These are phyloP conservation scores for Sporisorium reilianum DNA, from an alignment of 1,284 basidiomycete genomes.

Conservation along the genomic window DNA sequence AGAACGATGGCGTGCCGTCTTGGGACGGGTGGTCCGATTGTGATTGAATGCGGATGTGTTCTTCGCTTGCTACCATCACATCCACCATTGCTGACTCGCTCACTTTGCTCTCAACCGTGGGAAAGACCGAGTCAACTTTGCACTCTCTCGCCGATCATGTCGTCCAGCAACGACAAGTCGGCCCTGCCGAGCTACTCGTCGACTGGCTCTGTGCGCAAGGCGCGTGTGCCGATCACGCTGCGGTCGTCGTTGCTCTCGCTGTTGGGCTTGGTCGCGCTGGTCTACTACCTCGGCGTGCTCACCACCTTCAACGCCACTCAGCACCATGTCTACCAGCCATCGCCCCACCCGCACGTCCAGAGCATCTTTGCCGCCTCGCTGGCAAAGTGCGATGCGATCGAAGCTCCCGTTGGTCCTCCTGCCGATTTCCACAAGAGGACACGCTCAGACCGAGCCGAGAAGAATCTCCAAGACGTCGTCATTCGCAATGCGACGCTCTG, in stretches of 20 bases:
- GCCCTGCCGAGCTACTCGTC: slow-evolving; percentile 34
- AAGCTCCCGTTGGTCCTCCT: slow-evolving; percentile 71
- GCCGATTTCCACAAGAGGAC: slow-evolving; percentile 74
- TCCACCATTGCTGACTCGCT: not conserved
- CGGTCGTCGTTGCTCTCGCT: slow-evolving; percentile 31
- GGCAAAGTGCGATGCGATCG: slow-evolving; percentile 40
- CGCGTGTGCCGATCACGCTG: slow-evolving; percentile 12
- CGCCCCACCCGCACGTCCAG: slow-evolving; percentile 37
- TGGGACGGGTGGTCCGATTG: not conserved
- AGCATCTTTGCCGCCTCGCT: slow-evolving; percentile 31
- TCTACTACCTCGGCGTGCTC: slow-evolving; percentile 31
- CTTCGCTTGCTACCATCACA: slow-evolving; percentile 1
- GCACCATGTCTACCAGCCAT: slow-evolving; percentile 42
- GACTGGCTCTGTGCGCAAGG: slow-evolving; percentile 16
- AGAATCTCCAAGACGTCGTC: slow-evolving; percentile 74
- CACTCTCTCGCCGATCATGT: slow-evolving; percentile 18
- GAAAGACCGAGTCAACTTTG: not conserved
- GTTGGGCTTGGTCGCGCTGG: slow-evolving; percentile 24
- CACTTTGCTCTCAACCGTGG: too few relatives aligned
- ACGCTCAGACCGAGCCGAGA: slow-evolving; percentile 79
- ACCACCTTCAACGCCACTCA: slow-evolving; percentile 18
- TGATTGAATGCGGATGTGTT: not conserved
- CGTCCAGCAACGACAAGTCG: slow-evolving; percentile 18
- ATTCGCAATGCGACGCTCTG: slow-evolving; percentile 84
- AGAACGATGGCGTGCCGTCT: not conserved